Conservation (phyloP, 2,329 filamentous ascomycete species). For the Escovopsis sp. region DNA sequence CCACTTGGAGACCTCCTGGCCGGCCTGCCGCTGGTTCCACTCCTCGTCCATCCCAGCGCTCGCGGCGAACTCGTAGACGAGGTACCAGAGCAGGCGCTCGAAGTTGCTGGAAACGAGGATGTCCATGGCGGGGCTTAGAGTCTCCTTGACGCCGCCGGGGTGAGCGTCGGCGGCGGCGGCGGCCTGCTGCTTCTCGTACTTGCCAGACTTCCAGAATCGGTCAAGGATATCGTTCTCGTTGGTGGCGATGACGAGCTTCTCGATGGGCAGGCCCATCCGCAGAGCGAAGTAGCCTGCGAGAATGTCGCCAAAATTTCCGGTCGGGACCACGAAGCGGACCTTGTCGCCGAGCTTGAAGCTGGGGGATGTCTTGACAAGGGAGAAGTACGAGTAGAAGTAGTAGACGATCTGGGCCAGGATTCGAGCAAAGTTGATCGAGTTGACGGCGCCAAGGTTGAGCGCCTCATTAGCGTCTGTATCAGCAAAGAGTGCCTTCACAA, state of each 20-base stretch:
- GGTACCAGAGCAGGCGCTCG: conserved; percentile 86
- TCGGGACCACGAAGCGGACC: conserved; percentile 78
- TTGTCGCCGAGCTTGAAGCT: conserved; percentile 50
- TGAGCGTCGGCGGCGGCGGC: conserved; percentile 37
- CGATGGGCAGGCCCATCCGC: conserved; percentile 73
- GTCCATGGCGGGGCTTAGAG: conserved; percentile 90
- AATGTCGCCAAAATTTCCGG: conserved; percentile 94
- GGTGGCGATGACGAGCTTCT: conserved; percentile 83
- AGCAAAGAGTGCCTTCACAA: conserved; percentile 83
- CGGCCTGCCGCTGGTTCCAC: conserved; percentile 54
- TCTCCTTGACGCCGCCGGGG: conserved; percentile 71
- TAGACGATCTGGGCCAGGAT: conserved; percentile 95
- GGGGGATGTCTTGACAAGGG: conserved; percentile 47
- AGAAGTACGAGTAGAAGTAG: conserved; percentile 92
- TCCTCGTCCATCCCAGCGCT: conserved; percentile 46
- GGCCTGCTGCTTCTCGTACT: conserved; percentile 72
- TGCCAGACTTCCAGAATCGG: conserved; percentile 82
- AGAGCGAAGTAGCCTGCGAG: conserved; percentile 86
- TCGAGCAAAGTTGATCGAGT: conserved; percentile 91
- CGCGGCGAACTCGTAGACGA: conserved; percentile 58
- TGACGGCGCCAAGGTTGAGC: conserved; percentile 79
- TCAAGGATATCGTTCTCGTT: conserved; percentile 97
- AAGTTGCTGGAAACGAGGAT: conserved; percentile 95
- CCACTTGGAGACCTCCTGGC: conserved; percentile 66
- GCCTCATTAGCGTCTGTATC: conserved; percentile 71